Evolutionary conservation across 139 green algal species (phyloP).

Genomic region (Medakamo hakoo): DNA sequence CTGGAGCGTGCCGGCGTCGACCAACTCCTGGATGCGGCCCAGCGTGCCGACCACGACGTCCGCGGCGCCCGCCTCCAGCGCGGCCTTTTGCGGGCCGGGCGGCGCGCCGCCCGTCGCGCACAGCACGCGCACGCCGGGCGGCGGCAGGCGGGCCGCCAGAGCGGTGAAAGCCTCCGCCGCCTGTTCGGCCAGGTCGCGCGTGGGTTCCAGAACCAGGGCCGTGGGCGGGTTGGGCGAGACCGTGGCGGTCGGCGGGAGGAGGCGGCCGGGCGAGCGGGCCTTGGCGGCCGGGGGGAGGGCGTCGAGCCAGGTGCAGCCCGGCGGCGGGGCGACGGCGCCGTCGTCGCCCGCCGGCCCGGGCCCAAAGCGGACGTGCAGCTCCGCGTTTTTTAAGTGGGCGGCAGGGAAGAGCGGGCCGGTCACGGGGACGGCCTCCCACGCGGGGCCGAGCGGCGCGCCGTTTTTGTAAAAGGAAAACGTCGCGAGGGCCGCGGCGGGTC

Average conservation of each 20-base stretch:
- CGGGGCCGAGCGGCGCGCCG: constrained; percentile 24
- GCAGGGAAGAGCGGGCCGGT: constrained; percentile 46
- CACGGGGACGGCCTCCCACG: too few species aligned
- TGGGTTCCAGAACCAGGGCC: constrained; percentile 64
- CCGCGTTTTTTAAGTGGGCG: constrained; percentile 60
- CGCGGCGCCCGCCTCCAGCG: constrained; percentile 35
- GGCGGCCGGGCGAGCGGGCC: constrained; percentile 10
- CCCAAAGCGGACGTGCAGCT: constrained; percentile 51
- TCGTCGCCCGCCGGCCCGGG: too few species aligned
- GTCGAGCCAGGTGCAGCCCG: constrained; percentile 19
- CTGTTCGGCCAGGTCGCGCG: constrained; percentile 66
- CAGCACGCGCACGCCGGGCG: constrained; percentile 21
- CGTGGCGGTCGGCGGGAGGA: too few species aligned
- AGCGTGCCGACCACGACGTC: constrained; percentile 64
- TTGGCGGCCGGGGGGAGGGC: constrained; percentile 6
- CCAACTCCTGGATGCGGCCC: constrained; percentile 46
- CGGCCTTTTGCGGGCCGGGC: constrained; percentile 14
- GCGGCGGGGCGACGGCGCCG: constrained; percentile 13
- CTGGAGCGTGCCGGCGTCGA: constrained; percentile 48
- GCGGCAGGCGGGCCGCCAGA: constrained; percentile 32
- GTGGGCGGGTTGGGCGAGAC: constrained; percentile 22
- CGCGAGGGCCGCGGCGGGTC: constrained; percentile 3
- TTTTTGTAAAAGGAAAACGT: constrained; percentile 46
- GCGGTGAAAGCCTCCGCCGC: constrained; percentile 34
- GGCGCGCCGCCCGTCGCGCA: constrained; percentile 51